Percentiles rank a stretch among this genome's conserved stretches.
phyloP scores from a whole-genome alignment of 2,329 filamentous ascomycete species.

The Ophiostoma ulmi region DNA sequence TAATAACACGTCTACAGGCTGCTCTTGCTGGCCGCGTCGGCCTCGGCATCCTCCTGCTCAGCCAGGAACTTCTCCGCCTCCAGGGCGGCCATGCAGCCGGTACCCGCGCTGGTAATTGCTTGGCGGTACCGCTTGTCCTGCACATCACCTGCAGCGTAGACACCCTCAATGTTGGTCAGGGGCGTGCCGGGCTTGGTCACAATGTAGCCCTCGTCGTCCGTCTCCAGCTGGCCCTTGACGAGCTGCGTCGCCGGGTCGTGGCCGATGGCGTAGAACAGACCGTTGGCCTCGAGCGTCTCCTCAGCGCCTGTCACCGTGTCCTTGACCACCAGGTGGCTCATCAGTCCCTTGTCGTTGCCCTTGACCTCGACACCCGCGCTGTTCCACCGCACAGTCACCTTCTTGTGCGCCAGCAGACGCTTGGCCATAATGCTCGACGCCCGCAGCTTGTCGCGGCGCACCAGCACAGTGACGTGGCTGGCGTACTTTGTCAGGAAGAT shows the following conservation, averaged over 20 bases:
- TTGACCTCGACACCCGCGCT: constrained; percentile 74
- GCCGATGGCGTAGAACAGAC: constrained; percentile 94
- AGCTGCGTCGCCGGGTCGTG: constrained; percentile 91
- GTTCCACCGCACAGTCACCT: constrained; percentile 88
- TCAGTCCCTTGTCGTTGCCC: constrained; percentile 78
- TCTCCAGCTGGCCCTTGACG: constrained; percentile 80
- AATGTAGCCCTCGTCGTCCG: constrained; percentile 87
- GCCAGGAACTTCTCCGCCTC: constrained; percentile 92
- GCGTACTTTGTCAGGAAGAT: constrained; percentile 98
- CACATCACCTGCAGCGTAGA: constrained; percentile 95
- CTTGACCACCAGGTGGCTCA: constrained; percentile 82
- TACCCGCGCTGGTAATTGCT: constrained; percentile 93
- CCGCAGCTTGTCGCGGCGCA: constrained; percentile 78
- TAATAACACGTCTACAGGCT: constrained; percentile 17
- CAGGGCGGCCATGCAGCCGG: constrained; percentile 90
- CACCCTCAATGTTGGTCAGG: constrained; percentile 79
- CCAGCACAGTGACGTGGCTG: constrained; percentile 88
- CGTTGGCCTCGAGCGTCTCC: constrained; percentile 83
- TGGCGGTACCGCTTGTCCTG: constrained; percentile 98
- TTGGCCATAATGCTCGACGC: constrained; percentile 91
- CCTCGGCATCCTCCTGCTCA: constrained; percentile 65
- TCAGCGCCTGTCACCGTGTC: constrained; percentile 69
- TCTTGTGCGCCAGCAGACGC: constrained; percentile 73
- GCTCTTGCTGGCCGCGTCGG: constrained; percentile 38
- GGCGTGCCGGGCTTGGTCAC: constrained; percentile 84